A percentile compares a stretch with the other conserved stretches of the same genome.
Evolutionary conservation across 2,329 filamentous ascomycete species (phyloP).

Genomic region (Orbilia ellipsospora): DNA sequence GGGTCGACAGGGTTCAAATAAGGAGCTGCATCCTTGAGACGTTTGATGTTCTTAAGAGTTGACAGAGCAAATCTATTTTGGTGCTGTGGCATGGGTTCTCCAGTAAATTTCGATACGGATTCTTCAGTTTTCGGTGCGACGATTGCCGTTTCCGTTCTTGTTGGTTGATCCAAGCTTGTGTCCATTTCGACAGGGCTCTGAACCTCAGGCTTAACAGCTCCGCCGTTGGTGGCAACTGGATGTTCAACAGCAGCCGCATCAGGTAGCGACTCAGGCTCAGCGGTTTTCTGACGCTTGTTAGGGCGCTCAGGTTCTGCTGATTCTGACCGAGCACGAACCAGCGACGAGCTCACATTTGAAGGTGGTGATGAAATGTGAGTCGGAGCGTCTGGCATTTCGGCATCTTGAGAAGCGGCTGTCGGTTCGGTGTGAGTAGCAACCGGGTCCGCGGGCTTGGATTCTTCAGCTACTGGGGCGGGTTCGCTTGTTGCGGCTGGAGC

Average conservation of each 20-base stretch:
- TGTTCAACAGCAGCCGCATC: constrained; percentile 64
- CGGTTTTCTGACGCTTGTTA: constrained; percentile 83
- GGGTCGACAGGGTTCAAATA: constrained; percentile 83
- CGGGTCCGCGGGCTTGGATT: background rate
- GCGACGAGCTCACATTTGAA: constrained; percentile 70
- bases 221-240: constrained; percentile 61
- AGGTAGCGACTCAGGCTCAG: constrained; percentile 65
- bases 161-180: constrained; percentile 56
- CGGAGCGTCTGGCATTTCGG: constrained; percentile 68
- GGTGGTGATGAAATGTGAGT: constrained; percentile 61
- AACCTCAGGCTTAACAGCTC: constrained; percentile 18
- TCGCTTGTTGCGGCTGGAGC: constrained; percentile 8
- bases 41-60: constrained; percentile 80
- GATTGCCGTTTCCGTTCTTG: constrained; percentile 57
- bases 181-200: constrained; percentile 59
- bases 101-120: constrained; percentile 49
- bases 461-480: constrained; percentile 35
- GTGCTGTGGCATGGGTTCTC: constrained; percentile 68
- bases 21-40: constrained; percentile 80
- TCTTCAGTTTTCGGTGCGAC: constrained; percentile 37
- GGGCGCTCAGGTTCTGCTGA: constrained; percentile 71
- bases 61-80: constrained; percentile 74
- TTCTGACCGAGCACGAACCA: constrained; percentile 79
- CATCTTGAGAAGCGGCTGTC: constrained; percentile 64
- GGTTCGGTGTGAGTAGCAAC: constrained; percentile 31